Conservation (phyloP, 2,329 filamentous ascomycete species). For the Claviceps monticola region DNA sequence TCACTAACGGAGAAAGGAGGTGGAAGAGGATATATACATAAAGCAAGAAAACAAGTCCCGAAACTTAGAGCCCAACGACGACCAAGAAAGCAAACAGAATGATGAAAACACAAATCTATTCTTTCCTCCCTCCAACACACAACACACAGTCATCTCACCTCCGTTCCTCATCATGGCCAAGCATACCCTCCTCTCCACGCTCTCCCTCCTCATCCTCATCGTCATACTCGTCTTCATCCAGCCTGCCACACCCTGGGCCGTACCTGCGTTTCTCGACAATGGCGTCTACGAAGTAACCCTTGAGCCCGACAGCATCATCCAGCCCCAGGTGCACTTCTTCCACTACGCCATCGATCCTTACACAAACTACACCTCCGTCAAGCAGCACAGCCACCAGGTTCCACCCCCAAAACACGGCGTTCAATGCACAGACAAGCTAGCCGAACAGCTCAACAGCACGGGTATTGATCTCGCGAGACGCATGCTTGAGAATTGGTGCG, state of each 20-base stretch:
- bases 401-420: background rate
- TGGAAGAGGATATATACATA: too few species aligned
- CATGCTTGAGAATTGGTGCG: conserved; percentile 7
- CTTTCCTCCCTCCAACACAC: background rate
- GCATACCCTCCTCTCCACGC: background rate
- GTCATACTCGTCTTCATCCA: background rate
- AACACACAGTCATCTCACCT: background rate
- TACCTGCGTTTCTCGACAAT: background rate
- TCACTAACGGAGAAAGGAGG: too few species aligned
- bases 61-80: too few species aligned
- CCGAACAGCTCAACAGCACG: background rate
- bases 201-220: background rate
- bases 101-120: background rate
- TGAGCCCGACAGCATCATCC: background rate
- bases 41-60: too few species aligned
- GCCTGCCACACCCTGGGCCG: background rate
- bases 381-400: background rate
- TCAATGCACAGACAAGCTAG: background rate
- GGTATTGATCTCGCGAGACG: background rate
- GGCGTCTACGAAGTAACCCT: conserved; percentile 1
- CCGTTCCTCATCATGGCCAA: background rate
- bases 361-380: background rate
- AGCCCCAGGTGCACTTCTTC: background rate
- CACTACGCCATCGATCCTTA: conserved; percentile 1
- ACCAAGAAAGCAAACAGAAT: background rate